phyloP scores from a whole-genome alignment of 1,284 basidiomycete genomes.

The Crocinoboletus sp. region DNA sequence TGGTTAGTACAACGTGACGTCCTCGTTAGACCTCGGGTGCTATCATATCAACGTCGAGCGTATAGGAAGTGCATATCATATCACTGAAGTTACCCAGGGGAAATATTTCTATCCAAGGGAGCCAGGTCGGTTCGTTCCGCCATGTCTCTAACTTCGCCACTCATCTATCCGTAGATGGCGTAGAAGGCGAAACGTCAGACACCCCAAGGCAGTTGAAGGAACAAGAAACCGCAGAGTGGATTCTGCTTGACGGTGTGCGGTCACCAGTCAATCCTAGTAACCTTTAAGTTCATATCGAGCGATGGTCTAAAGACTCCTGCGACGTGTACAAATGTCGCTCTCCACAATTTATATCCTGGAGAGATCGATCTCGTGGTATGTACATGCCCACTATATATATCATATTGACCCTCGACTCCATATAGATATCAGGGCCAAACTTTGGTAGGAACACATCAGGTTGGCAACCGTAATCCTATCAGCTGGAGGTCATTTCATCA shows the following conservation, averaged over 20 bases:
- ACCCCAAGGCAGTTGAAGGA: conserved; percentile 63
- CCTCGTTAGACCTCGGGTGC: conserved; percentile 2
- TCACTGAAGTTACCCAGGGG: conserved; percentile 73
- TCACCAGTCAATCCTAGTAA: conserved; percentile 2
- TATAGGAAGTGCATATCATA: conserved; percentile 79
- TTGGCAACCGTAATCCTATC: conserved; percentile 26
- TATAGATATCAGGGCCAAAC: conserved; percentile 71
- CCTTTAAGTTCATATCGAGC: conserved; percentile 6
- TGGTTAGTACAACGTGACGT: conserved; percentile 38
- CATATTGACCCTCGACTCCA: background rate
- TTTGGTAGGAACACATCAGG: conserved; percentile 79
- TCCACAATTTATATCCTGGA: conserved; percentile 83
- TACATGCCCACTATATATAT: conserved; percentile 9
- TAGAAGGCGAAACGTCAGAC: conserved; percentile 59
- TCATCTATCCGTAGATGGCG: conserved; percentile 48
- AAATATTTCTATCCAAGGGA: conserved; percentile 78
- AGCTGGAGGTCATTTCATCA: conserved; percentile 4
- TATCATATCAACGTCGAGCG: conserved; percentile 2
- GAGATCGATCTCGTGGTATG: conserved; percentile 81
- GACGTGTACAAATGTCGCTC: conserved; percentile 83
- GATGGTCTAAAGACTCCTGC: conserved; percentile 67
- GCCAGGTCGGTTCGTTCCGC: conserved; percentile 37
- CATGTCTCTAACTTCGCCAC: background rate
- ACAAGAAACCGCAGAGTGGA: conserved; percentile 83
- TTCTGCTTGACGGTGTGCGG: conserved; percentile 78